Conservation (phyloP, 2,329 filamentous ascomycete species). For the Cercospora brassicicola region DNA sequence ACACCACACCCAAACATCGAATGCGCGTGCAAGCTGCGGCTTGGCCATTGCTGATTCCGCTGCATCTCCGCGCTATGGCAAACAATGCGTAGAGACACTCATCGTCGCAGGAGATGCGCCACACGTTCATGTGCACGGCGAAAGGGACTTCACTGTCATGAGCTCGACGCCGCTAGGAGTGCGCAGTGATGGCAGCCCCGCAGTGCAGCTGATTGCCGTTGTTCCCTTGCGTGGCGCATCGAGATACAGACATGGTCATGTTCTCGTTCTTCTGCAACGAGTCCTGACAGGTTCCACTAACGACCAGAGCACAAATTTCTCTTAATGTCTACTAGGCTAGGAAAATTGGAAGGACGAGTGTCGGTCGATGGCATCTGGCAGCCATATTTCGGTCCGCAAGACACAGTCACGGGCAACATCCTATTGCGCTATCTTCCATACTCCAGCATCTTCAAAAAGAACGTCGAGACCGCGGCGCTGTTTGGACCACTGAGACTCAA, state of each 20-base stretch:
- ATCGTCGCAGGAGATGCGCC: not conserved
- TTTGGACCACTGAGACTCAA: constrained; percentile 23
- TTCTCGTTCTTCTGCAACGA: not conserved
- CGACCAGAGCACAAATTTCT: not conserved
- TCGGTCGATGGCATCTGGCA: constrained; percentile 12
- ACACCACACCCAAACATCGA: not conserved
- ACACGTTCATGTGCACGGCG: not conserved
- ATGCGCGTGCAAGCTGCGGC: not conserved
- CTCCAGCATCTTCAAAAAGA: constrained; percentile 19
- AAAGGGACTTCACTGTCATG: not conserved
- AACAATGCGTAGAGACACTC: not conserved
- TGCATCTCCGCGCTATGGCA: not conserved
- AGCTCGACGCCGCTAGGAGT: not conserved
- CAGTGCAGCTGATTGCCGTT: not conserved
- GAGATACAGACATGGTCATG: not conserved
- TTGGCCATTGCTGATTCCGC: not conserved
- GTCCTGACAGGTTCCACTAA: not conserved
- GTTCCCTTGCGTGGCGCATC: not conserved
- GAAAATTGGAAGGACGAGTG: constrained; percentile 17
- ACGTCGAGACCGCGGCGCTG: constrained; percentile 21
- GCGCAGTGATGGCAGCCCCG: not conserved
- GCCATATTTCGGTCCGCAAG: constrained; percentile 20
- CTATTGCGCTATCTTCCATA: constrained; percentile 17
- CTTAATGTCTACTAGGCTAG: constrained; percentile 16
- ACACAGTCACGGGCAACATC: constrained; percentile 21